phyloP scores from a whole-genome alignment of 768 basidiomycete species.

The Lanmaoa pseudosensibilis region DNA sequence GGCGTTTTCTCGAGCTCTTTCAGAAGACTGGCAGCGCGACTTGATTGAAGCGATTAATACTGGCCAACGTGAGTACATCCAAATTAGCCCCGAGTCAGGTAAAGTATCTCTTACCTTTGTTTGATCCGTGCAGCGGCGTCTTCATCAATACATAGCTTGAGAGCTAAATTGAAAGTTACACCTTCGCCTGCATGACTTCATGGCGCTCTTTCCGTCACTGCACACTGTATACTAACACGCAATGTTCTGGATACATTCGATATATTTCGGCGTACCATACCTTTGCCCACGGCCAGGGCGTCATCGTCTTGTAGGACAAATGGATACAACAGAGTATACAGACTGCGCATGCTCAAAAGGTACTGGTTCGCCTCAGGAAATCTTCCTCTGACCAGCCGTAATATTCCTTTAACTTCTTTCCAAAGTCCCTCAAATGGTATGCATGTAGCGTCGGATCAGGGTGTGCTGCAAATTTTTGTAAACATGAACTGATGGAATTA shows the following conservation, averaged over 20 bases:
- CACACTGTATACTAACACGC: too few relatives aligned
- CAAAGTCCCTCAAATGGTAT: conserved; percentile 49
- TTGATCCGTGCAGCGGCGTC: conserved; percentile 1
- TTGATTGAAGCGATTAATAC: conserved; percentile 16
- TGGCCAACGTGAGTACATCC: conserved; percentile 22
- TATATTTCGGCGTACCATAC: background rate
- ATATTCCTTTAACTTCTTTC: conserved; percentile 55
- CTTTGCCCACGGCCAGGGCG: background rate
- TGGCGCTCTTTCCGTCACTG: background rate
- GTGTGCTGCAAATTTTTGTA: conserved; percentile 51
- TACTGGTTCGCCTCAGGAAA: conserved; percentile 30
- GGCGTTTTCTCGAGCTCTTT: conserved; percentile 15
- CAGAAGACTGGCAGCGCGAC: conserved; percentile 19
- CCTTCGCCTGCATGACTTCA: background rate
- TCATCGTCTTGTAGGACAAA: background rate
- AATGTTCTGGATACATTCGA: background rate
- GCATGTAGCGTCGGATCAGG: conserved; percentile 66
- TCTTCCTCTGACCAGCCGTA: conserved; percentile 67
- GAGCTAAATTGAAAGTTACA: background rate
- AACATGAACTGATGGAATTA: background rate
- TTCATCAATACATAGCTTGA: background rate
- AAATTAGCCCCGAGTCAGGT: background rate
- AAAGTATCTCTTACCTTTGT: background rate
- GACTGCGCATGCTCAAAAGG: conserved; percentile 1
- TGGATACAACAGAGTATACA: background rate